phyloP scores from a whole-genome alignment of 345 rosid genomes.

The Aurinia saxatilis region DNA sequence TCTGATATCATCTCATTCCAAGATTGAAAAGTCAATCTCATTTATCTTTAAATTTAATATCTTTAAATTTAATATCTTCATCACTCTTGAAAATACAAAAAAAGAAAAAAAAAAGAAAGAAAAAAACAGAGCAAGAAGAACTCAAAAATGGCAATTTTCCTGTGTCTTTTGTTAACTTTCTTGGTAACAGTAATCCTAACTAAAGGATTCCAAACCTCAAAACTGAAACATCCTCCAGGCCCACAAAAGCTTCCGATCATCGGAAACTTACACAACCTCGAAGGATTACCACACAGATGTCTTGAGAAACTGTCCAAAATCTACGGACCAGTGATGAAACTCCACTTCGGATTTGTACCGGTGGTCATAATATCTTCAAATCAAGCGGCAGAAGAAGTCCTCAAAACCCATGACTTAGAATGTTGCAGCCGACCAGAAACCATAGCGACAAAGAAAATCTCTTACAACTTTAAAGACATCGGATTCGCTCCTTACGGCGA shows the following conservation, averaged over 20 bases:
- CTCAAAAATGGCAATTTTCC: slow-evolving; percentile 13
- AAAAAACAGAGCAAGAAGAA: neutral
- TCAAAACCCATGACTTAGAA: slow-evolving; percentile 32
- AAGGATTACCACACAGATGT: slow-evolving; percentile 16
- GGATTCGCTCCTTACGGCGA: slow-evolving; percentile 36
- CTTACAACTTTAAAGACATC: slow-evolving; percentile 38
- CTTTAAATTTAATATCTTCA: neutral
- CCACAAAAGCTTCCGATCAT: slow-evolving; percentile 29
- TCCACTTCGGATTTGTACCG: slow-evolving; percentile 22
- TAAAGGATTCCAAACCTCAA: slow-evolving; percentile 2
- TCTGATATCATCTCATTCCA: neutral
- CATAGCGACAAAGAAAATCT: slow-evolving; percentile 18
- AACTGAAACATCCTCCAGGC: slow-evolving; percentile 19
- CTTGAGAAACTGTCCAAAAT: slow-evolving; percentile 11
- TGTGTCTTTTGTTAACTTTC: slow-evolving; percentile 13
- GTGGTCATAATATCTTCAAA: slow-evolving; percentile 21
- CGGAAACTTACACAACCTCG: slow-evolving; percentile 28
- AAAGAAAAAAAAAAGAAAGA: neutral
- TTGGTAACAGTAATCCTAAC: slow-evolving; percentile 3
- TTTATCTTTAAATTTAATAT: no score
- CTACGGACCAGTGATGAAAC: slow-evolving; percentile 26
- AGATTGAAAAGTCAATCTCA: slow-evolving; percentile 11
- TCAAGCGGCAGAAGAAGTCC: slow-evolving; percentile 27
- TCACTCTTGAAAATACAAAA: neutral
- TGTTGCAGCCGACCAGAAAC: slow-evolving; percentile 36